Evolutionary conservation across 2,329 filamentous ascomycete species (phyloP).

Genomic region (Apiospora koreana): DNA sequence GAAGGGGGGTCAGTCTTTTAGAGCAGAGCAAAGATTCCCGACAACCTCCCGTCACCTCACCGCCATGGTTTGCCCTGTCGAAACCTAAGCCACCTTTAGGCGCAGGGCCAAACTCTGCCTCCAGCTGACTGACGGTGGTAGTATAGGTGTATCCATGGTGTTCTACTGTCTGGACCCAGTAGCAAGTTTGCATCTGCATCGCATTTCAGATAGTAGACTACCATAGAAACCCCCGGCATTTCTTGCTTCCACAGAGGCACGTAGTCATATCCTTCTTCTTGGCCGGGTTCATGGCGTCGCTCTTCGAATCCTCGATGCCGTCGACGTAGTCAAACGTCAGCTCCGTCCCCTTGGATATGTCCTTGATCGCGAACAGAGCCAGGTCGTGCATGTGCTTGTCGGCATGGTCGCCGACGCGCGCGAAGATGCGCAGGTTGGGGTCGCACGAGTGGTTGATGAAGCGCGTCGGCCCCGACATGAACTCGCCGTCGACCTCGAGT

Average conservation of each 20-base stretch:
- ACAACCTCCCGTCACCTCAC: not conserved
- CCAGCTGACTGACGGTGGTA: not conserved
- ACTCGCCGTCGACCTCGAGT: constrained; percentile 70
- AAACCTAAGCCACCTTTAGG: not conserved
- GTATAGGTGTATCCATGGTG: not conserved
- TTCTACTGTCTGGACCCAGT: not conserved
- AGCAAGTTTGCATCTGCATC: not conserved
- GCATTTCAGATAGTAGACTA: constrained; percentile 26
- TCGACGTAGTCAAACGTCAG: constrained; percentile 81
- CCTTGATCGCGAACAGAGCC: constrained; percentile 70
- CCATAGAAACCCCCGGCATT: constrained; percentile 73
- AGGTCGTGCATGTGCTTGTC: constrained; percentile 76
- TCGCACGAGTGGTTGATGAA: constrained; percentile 86
- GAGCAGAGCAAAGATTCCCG: not conserved
- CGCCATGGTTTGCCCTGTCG: not conserved
- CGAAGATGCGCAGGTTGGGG: constrained; percentile 78
- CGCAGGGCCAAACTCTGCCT: not conserved
- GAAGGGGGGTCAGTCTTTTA: not conserved
- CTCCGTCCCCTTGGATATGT: constrained; percentile 67
- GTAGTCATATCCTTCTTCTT: constrained; percentile 54
- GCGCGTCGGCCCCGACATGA: constrained; percentile 74
- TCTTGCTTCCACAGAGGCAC: constrained; percentile 64
- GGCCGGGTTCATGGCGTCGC: constrained; percentile 51
- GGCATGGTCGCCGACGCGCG: constrained; percentile 74
- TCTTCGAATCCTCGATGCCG: constrained; percentile 53